Base-by-base conservation (phyloP, 768 basidiomycete genomes). In the Candolleomyces efflorescens region DNA sequence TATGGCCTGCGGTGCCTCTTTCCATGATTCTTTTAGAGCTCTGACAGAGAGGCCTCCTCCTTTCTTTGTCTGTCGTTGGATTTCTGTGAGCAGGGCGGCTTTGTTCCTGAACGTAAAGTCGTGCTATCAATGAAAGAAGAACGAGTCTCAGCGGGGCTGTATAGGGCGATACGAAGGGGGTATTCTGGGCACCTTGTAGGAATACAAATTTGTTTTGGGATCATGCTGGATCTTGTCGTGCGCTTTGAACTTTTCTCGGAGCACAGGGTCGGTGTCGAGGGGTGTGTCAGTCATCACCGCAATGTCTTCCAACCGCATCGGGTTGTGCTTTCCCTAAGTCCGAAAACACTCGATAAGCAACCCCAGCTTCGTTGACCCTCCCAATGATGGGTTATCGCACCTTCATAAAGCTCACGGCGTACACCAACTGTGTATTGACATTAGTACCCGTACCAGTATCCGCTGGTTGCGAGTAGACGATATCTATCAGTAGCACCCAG, bases 1-100 rank as follows among this genome's bases (percentile, higher is more conserved):
- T 36, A 64, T 64, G 5, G 61, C 62, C 49, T 79, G 74, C 1
- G 88, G 87, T 0, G 93, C 90, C 62, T 91, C 90, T 64, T 91
- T 89, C 92, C 94, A 97, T 13, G 90, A 88, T 68, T 96, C 93
- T 66, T 94, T 93, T 43, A 97, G 75, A 1, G 85, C 80, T 18
- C 91, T 84, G 27, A 96, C 87, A 13, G 91, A 83, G 27, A 96
- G 84, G 3, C 93, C 93, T 2, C 91, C 89, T 11, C 92, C 92
- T 63, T 87, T 87, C 26, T 86, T 84, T 1, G 90, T 90, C 63
- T 90, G 85, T 0, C 89, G 85, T 66, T 93, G 90, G 38, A 97
- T 92, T 68, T 95, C 90, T 0, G 85, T 89, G 15, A 96, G 72
- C 3, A 96, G 78, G 0, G 92, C 84, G 3, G 85, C 86, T 74